phyloP scores from a whole-genome alignment of 106 monocot species.

The Amphibolis antarctica region DNA sequence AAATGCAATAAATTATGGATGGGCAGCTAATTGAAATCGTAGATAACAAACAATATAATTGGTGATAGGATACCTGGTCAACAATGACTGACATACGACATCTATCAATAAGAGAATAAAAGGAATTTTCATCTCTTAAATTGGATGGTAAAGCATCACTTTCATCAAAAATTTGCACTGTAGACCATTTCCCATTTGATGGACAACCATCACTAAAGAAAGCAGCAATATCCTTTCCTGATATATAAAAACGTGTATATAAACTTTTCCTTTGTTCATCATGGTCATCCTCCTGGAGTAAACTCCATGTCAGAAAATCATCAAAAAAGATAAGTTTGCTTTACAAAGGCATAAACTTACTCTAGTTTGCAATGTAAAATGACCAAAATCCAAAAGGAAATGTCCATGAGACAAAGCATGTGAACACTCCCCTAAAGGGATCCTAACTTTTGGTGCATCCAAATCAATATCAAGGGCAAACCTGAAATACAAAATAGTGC shows the following conservation, averaged over 20 bases:
- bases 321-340: neutral
- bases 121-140: constrained; percentile 9
- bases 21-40: neutral
- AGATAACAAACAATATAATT: neutral
- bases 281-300: constrained; percentile 47
- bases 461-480: constrained; percentile 96
- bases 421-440: constrained; percentile 41
- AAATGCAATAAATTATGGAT: too few species aligned
- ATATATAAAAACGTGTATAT: constrained; percentile 81
- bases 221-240: constrained; percentile 85
- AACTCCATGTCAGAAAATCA: neutral
- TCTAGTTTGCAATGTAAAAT: constrained; percentile 81
- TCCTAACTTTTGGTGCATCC: constrained; percentile 90
- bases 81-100: constrained; percentile 86
- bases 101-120: constrained; percentile 83
- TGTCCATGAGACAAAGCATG: constrained; percentile 23
- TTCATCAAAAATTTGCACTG: constrained; percentile 3
- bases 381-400: constrained; percentile 92
- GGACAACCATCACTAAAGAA: constrained; percentile 47
- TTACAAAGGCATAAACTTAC: constrained; percentile 29
- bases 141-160: constrained; percentile 6
- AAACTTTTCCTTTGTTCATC: constrained; percentile 65
- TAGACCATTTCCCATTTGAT: constrained; percentile 7
- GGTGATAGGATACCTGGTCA: constrained; percentile 57
- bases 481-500: constrained; percentile 23